These are phyloP conservation scores for Phylloporus arenicola DNA, from an alignment of 768 basidiomycete species.

Conservation along the genomic window DNA sequence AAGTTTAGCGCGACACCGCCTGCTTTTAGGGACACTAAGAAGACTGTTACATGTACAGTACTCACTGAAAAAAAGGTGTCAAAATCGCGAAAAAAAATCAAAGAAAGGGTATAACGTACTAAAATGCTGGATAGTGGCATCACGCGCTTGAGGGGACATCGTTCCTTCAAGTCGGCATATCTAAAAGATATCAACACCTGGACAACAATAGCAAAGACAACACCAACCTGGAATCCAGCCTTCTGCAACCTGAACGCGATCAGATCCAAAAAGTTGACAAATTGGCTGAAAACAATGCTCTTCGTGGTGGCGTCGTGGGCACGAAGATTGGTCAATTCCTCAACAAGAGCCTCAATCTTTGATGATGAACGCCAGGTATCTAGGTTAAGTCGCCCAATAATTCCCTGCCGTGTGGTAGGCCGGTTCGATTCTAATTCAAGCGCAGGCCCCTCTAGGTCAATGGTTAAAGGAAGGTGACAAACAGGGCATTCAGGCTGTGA, in stretches of 20 bases:
- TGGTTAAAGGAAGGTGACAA: conserved; percentile 87
- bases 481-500: conserved; percentile 86
- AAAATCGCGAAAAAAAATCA: neutral
- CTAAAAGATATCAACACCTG: conserved; percentile 34
- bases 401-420: conserved; percentile 68
- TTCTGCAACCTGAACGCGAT: conserved; percentile 89
- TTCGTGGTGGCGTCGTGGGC: conserved; percentile 87
- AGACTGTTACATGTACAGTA: conserved; percentile 92
- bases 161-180: conserved; percentile 93
- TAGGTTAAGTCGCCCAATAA: conserved; percentile 84
- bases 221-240: conserved; percentile 80
- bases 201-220: neutral
- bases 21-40: conserved; percentile 93
- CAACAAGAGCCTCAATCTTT: conserved; percentile 94
- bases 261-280: conserved; percentile 88
- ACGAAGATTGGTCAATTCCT: conserved; percentile 85
- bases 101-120: conserved; percentile 44
- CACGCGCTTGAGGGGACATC: conserved; percentile 94
- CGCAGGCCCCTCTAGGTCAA: conserved; percentile 93
- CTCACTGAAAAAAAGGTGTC: conserved; percentile 54
- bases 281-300: conserved; percentile 95
- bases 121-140: conserved; percentile 92
- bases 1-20: conserved; percentile 90
- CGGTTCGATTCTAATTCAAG: conserved; percentile 69
- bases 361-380: conserved; percentile 92